Percentiles rank a stretch among this genome's conserved stretches.
phyloP scores from a whole-genome alignment of 352 stramenopile genomes.

The Globisporangium solare region DNA sequence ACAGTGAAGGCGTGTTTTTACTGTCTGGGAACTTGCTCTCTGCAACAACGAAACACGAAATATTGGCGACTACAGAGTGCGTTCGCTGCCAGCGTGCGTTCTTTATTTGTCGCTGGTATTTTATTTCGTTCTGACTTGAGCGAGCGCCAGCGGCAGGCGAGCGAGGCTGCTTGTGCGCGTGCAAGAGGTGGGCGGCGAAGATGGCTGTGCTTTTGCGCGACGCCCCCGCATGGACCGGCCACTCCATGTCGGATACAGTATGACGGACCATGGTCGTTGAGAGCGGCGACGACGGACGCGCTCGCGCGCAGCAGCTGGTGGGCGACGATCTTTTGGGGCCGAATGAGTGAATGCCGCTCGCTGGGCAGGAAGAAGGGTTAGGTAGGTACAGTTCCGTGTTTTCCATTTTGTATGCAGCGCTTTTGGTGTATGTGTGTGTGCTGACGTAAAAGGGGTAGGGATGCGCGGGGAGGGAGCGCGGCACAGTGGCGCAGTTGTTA shows the following conservation, averaged over 20 bases:
- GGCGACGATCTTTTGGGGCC: too few species aligned
- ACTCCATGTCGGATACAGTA: too few species aligned
- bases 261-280: too few species aligned
- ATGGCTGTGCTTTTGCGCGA: neutral
- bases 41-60: neutral
- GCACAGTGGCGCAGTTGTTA: neutral
- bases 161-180: neutral
- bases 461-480: neutral
- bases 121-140: slow-evolving; percentile 1
- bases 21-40: neutral
- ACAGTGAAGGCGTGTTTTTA: neutral
- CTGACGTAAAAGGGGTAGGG: neutral
- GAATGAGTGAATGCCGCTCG: too few species aligned
- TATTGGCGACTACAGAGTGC: too few species aligned
- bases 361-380: neutral
- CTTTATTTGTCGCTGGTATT: neutral
- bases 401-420: neutral
- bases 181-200: neutral
- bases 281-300: too few species aligned
- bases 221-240: too few species aligned
- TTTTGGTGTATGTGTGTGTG: neutral
- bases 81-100: too few species aligned
- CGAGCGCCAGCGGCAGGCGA: neutral
- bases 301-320: too few species aligned
- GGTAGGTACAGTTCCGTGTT: neutral